These are phyloP conservation scores for Hansfordia pulvinata DNA, from an alignment of 2,329 filamentous ascomycete genomes.

Conservation along the genomic window DNA sequence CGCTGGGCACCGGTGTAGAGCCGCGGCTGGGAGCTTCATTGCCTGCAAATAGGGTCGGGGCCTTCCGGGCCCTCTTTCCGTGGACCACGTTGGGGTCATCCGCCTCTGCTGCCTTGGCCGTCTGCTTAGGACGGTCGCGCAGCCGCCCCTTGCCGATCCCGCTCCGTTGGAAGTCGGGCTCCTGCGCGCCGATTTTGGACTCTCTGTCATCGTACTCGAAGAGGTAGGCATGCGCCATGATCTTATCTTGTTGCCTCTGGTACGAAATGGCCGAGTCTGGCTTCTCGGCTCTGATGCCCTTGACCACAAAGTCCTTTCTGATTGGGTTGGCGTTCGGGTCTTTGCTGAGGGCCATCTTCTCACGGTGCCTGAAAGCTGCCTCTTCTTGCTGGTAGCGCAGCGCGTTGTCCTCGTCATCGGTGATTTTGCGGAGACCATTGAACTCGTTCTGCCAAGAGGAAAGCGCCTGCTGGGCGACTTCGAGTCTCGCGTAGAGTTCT, in stretches of 20 bases:
- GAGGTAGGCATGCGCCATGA: slow-evolving; percentile 45
- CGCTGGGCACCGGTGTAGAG: slow-evolving; percentile 28
- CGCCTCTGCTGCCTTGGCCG: slow-evolving; percentile 43
- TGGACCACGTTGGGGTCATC: slow-evolving; percentile 29
- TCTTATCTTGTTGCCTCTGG: slow-evolving; percentile 33
- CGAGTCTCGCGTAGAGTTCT: slow-evolving; percentile 29
- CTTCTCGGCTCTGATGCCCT: slow-evolving; percentile 34
- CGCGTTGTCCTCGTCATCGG: slow-evolving; percentile 45
- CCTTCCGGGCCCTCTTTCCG: slow-evolving; percentile 40
- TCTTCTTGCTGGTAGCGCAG: slow-evolving; percentile 35
- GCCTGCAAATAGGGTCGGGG: slow-evolving; percentile 35
- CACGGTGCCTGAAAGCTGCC: slow-evolving; percentile 20
- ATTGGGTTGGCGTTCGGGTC: slow-evolving; percentile 26
- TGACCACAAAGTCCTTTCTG: slow-evolving; percentile 38
- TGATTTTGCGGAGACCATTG: slow-evolving; percentile 30
- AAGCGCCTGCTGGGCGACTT: slow-evolving; percentile 29
- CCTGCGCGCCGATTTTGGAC: slow-evolving; percentile 43
- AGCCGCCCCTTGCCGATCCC: slow-evolving; percentile 39
- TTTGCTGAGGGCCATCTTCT: slow-evolving; percentile 27
- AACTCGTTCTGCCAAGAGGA: slow-evolving; percentile 41
- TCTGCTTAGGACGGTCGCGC: slow-evolving; percentile 42
- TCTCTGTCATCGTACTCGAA: slow-evolving; percentile 48
- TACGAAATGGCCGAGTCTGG: slow-evolving; percentile 28
- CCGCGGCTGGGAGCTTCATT: slow-evolving; percentile 36
- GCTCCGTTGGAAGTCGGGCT: slow-evolving; percentile 41